phyloP scores from a whole-genome alignment of 139 green algal species.

The Chlorella sp. region DNA sequence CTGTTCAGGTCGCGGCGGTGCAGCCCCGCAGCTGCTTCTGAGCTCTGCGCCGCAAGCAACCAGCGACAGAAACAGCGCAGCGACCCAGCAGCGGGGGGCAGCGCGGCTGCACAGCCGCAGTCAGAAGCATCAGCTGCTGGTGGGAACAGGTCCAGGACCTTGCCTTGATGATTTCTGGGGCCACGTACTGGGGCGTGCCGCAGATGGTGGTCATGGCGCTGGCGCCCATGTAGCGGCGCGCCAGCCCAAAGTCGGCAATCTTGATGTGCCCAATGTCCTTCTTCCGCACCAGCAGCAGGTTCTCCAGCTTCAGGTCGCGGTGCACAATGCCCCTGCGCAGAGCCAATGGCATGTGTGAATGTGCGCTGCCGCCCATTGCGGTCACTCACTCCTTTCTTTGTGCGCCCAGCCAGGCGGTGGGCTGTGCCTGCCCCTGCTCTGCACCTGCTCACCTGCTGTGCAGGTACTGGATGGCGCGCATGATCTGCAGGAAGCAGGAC shows the following conservation, averaged over 20 bases:
- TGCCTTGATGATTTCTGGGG: constrained; percentile 90
- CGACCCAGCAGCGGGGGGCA: too few relatives aligned
- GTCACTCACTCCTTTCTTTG: too few relatives aligned
- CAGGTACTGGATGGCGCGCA: constrained; percentile 86
- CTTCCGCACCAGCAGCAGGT: constrained; percentile 82
- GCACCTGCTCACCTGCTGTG: constrained; percentile 60
- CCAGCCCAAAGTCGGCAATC: constrained; percentile 91
- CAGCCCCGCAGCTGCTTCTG: too few relatives aligned
- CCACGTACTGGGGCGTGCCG: constrained; percentile 94
- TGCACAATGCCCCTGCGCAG: constrained; percentile 77
- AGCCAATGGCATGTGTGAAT: too few relatives aligned
- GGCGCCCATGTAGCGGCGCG: constrained; percentile 66
- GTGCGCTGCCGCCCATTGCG: too few relatives aligned
- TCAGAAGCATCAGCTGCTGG: too few relatives aligned
- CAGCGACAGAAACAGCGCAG: too few relatives aligned
- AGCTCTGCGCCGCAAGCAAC: too few relatives aligned
- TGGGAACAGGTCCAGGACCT: too few relatives aligned
- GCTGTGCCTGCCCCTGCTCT: not conserved
- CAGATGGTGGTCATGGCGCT: constrained; percentile 84
- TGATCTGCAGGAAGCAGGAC: constrained; percentile 81
- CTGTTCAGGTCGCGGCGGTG: not conserved
- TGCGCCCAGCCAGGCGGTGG: too few relatives aligned
- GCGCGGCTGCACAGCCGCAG: too few relatives aligned
- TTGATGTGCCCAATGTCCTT: constrained; percentile 79
- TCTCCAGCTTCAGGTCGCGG: constrained; percentile 96